phyloP scores from a whole-genome alignment of 495 filamentous ascomycete species.

The Trichoderma virens region DNA sequence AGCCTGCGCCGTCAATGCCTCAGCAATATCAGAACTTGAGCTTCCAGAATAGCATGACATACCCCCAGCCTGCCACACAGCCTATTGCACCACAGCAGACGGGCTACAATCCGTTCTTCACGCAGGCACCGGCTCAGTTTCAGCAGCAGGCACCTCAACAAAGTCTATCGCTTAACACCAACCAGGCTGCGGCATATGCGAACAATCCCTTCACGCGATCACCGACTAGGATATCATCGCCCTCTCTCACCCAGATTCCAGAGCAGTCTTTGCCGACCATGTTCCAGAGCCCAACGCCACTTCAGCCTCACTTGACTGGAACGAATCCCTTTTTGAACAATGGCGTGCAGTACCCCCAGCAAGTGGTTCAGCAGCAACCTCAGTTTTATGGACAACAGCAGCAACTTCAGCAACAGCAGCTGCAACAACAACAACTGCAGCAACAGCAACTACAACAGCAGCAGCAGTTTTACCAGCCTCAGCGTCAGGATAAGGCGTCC shows the following conservation, averaged over 20 bases:
- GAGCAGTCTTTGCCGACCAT: constrained; percentile 41
- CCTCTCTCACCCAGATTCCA: constrained; percentile 37
- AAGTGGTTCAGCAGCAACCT: constrained; percentile 19
- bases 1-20: constrained; percentile 46
- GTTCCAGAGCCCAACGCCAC: constrained; percentile 25
- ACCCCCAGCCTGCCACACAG: constrained; percentile 26
- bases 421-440: constrained; percentile 26
- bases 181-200: constrained; percentile 21
- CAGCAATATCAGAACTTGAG: constrained; percentile 42
- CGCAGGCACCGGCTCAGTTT: constrained; percentile 22
- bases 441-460: constrained; percentile 28
- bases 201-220: constrained; percentile 41
- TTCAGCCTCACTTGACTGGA: constrained; percentile 19
- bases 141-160: constrained; percentile 24
- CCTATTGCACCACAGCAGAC: constrained; percentile 23
- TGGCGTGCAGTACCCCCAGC: constrained; percentile 16
- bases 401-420: constrained; percentile 30
- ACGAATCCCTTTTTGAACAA: constrained; percentile 10
- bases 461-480: constrained; percentile 30
- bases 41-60: constrained; percentile 41
- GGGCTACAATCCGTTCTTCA: constrained; percentile 63
- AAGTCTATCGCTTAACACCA: constrained; percentile 33
- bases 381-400: constrained; percentile 17
- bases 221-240: constrained; percentile 37
- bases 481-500: constrained; percentile 61